Evolutionary conservation across 805 yeast genomes (phyloP).

Genomic region (Starmerella tilneyi): DNA sequence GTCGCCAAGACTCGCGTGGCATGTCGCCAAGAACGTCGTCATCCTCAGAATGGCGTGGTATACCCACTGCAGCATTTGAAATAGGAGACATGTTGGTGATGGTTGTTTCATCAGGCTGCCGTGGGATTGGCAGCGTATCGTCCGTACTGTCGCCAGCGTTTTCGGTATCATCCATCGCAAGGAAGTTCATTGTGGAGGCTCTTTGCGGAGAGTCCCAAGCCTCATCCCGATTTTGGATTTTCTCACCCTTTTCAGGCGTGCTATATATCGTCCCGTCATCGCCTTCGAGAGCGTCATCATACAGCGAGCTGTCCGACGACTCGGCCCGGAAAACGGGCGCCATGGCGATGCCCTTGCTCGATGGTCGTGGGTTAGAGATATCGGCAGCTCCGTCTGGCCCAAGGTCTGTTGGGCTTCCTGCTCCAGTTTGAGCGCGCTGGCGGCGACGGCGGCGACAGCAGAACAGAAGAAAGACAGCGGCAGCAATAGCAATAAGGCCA

Average conservation of each 20-base stretch:
- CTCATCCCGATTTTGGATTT: slow-evolving; percentile 15
- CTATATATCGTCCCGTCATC: slow-evolving; percentile 24
- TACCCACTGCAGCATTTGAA: not conserved
- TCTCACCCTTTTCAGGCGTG: slow-evolving; percentile 22
- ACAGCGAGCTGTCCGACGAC: slow-evolving; percentile 13
- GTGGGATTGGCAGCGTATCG: slow-evolving; percentile 10
- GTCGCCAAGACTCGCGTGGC: slow-evolving; percentile 53
- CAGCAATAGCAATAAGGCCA: slow-evolving; percentile 41
- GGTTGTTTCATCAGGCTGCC: slow-evolving; percentile 3
- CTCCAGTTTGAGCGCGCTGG: slow-evolving; percentile 29
- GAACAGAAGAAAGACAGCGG: slow-evolving; percentile 43
- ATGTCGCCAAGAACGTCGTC: slow-evolving; percentile 29
- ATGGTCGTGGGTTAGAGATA: slow-evolving; percentile 24
- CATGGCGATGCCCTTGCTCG: slow-evolving; percentile 20
- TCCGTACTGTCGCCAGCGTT: slow-evolving; percentile 16
- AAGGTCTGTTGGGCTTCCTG: not conserved
- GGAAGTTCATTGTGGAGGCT: slow-evolving; percentile 31
- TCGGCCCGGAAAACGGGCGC: slow-evolving; percentile 23
- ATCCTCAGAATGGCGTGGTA: slow-evolving; percentile 15
- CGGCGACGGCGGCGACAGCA: slow-evolving; percentile 41
- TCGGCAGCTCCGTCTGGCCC: slow-evolving; percentile 12
- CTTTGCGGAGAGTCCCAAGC: slow-evolving; percentile 33
- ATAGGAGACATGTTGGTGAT: slow-evolving; percentile 1
- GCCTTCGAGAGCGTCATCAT: slow-evolving; percentile 18
- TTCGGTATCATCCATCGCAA: slow-evolving; percentile 31